A percentile compares a stretch with the other conserved stretches of the same genome.
Conservation (phyloP, 371 early-diverging fungal species). For the Umbelopsis sp. region DNA sequence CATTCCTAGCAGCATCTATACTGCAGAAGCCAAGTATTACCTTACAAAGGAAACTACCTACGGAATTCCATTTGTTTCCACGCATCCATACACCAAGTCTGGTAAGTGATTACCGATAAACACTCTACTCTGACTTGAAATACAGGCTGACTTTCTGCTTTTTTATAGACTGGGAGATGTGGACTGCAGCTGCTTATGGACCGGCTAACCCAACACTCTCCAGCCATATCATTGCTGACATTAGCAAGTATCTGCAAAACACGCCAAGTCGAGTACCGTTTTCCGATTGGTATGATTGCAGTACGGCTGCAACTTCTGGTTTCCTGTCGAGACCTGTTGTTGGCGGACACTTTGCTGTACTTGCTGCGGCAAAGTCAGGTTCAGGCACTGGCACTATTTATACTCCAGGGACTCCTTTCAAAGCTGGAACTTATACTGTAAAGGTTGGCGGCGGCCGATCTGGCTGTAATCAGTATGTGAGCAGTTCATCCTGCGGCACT, state of each 20-base stretch:
- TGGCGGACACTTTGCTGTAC: slow-evolving; percentile 9
- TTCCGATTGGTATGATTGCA: slow-evolving; percentile 11
- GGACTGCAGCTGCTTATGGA: slow-evolving; percentile 16
- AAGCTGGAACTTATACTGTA: not conserved
- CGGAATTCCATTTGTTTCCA: slow-evolving; percentile 17
- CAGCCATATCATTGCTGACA: not conserved
- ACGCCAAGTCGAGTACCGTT: slow-evolving; percentile 3
- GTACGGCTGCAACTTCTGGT: not conserved
- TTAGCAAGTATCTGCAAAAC: slow-evolving; percentile 2
- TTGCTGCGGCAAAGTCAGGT: slow-evolving; percentile 9
- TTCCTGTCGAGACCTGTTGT: slow-evolving; percentile 6
- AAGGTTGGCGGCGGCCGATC: not conserved
- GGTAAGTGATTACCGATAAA: not conserved
- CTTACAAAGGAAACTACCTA: slow-evolving; percentile 1
- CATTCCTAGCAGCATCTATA: slow-evolving; percentile 6
- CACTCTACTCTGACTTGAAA: not conserved
- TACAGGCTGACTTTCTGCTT: not conserved
- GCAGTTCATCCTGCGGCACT: slow-evolving; percentile 10
- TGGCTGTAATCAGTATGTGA: slow-evolving; percentile 13
- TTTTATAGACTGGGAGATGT: slow-evolving; percentile 13
- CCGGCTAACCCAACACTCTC: not conserved
- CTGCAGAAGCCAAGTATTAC: slow-evolving; percentile 17
- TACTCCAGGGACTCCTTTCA: not conserved
- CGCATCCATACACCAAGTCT: slow-evolving; percentile 6
- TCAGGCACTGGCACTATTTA: slow-evolving; percentile 6